Percentiles rank a stretch among this genome's conserved stretches.
Conservation (phyloP, 768 basidiomycete species). For the Lentinula edodes region DNA sequence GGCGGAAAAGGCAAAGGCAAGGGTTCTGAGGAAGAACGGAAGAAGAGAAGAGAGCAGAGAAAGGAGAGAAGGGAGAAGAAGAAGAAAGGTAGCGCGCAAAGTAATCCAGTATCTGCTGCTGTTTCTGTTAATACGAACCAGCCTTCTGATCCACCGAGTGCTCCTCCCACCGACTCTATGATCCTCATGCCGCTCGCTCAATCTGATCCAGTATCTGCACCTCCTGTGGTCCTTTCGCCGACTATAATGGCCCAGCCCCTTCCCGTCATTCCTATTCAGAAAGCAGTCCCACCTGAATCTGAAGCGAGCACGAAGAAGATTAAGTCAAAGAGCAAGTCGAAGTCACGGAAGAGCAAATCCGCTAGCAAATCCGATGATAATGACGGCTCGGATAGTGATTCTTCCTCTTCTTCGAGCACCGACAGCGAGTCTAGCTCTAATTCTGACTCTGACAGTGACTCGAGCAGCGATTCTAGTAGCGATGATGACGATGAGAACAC, state of each 20-base stretch:
- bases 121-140: background rate
- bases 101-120: background rate
- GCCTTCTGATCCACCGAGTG: background rate
- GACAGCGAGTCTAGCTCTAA: constrained; percentile 3
- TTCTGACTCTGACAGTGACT: constrained; percentile 5
- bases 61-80: constrained; percentile 18
- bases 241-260: background rate
- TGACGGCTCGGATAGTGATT: constrained; percentile 2
- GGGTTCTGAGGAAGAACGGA: constrained; percentile 28
- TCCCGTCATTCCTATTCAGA: background rate
- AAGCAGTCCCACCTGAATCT: background rate
- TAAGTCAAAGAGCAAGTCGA: background rate
- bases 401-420: background rate
- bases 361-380: background rate
- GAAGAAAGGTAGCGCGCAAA: constrained; percentile 9
- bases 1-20: constrained; percentile 56
- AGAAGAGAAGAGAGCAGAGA: constrained; percentile 18
- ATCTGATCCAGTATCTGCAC: background rate
- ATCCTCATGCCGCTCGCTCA: background rate
- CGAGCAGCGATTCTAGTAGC: background rate
- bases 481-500: constrained; percentile 9
- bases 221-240: background rate
- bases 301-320: constrained; percentile 1
- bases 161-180: background rate
- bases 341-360: constrained; percentile 3